Conservation (phyloP, 2,329 filamentous ascomycete genomes). For the Nakataea oryzae region DNA sequence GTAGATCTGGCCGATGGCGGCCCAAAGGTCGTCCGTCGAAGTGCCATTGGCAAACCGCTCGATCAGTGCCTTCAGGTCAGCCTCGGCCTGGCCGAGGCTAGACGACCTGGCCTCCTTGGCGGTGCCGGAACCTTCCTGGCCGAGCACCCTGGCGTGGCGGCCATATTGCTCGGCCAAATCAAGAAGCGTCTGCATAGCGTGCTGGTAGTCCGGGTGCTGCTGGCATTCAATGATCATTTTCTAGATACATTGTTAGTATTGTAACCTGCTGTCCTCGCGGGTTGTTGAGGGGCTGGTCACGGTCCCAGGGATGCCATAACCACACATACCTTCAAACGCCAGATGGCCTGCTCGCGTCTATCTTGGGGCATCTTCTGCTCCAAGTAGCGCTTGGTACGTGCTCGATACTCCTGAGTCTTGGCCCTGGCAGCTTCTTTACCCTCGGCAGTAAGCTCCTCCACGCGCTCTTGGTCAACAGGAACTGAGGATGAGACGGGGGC, state of each 20-base stretch:
- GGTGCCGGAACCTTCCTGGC: slow-evolving; percentile 53
- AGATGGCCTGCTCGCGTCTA: slow-evolving; percentile 84
- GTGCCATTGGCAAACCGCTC: slow-evolving; percentile 96
- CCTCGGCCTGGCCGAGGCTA: slow-evolving; percentile 60
- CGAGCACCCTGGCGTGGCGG: slow-evolving; percentile 57
- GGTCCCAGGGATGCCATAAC: neutral
- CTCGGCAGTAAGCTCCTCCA: slow-evolving; percentile 48
- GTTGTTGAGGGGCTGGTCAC: neutral
- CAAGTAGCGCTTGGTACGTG: slow-evolving; percentile 59
- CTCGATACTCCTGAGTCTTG: slow-evolving; percentile 26
- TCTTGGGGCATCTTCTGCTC: slow-evolving; percentile 82
- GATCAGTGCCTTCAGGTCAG: slow-evolving; percentile 74
- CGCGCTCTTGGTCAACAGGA: slow-evolving; percentile 27
- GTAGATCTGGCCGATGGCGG: slow-evolving; percentile 78
- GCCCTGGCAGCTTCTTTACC: slow-evolving; percentile 38
- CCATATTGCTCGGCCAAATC: slow-evolving; percentile 77
- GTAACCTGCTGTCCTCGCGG: neutral
- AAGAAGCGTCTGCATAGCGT: slow-evolving; percentile 82
- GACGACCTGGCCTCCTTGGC: slow-evolving; percentile 60
- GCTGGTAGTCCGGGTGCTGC: slow-evolving; percentile 85
- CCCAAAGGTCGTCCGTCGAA: slow-evolving; percentile 76
- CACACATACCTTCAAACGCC: slow-evolving; percentile 56
- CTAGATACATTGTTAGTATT: slow-evolving; percentile 25
- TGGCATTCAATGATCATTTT: slow-evolving; percentile 98
- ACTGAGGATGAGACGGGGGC: slow-evolving; percentile 40